Evolutionary conservation across 495 filamentous ascomycete genomes (phyloP).

Genomic region (Aeminium ludgeri): DNA sequence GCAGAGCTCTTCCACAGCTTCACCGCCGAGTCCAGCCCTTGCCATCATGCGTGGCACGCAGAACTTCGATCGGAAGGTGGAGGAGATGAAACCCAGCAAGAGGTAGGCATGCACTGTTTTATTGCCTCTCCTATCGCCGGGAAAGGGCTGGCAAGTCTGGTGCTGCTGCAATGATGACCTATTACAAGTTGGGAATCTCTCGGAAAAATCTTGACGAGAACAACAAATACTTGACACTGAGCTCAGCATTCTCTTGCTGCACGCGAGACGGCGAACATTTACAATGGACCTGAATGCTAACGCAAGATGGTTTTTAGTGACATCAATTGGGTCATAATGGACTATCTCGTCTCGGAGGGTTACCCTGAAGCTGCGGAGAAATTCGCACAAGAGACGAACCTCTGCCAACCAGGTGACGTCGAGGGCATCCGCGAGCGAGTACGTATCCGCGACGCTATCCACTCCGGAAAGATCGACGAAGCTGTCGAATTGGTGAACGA

Average conservation of each 20-base stretch:
- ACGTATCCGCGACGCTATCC: constrained; percentile 63
- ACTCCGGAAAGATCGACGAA: constrained; percentile 63
- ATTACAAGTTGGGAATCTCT: constrained; percentile 99
- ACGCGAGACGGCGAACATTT: constrained; percentile 26
- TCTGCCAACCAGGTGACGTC: constrained; percentile 51
- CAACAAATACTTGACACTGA: constrained; percentile 43
- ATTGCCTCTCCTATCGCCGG: not conserved
- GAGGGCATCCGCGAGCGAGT: constrained; percentile 61
- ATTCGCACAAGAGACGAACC: constrained; percentile 85
- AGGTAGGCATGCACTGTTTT: constrained; percentile 43
- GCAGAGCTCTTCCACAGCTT: constrained; percentile 26
- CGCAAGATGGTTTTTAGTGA: constrained; percentile 40
- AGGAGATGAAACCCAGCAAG: constrained; percentile 77
- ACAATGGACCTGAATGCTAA: constrained; percentile 11
- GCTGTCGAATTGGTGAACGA: constrained; percentile 83
- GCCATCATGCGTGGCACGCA: constrained; percentile 33
- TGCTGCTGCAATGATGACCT: constrained; percentile 51
- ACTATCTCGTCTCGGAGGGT: constrained; percentile 90
- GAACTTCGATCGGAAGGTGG: constrained; percentile 60
- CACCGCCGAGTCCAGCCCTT: constrained; percentile 4
- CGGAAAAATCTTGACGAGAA: constrained; percentile 86
- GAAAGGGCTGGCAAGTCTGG: not conserved
- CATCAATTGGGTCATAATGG: constrained; percentile 88
- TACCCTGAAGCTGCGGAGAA: constrained; percentile 86
- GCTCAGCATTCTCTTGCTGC: constrained; percentile 1